These are phyloP conservation scores for Botryotinia calthae DNA, from an alignment of 2,329 filamentous ascomycete genomes.

Conservation along the genomic window DNA sequence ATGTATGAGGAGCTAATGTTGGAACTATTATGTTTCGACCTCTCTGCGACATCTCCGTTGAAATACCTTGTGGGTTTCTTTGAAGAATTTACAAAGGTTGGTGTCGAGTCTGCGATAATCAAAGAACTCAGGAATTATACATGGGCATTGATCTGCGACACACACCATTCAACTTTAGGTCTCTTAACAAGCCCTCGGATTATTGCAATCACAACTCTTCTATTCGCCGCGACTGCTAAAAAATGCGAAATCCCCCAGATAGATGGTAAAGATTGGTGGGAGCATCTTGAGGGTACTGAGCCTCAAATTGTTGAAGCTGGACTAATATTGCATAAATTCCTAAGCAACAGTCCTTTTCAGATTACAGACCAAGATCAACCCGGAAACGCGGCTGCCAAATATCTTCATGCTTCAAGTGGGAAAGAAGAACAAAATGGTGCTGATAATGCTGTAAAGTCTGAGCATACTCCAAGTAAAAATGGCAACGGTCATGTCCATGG, in stretches of 20 bases:
- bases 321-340: constrained; percentile 68
- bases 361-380: constrained; percentile 12
- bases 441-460: not conserved
- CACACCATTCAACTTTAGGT: constrained; percentile 78
- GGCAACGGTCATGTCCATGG: constrained; percentile 9
- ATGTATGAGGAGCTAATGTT: constrained; percentile 90
- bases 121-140: constrained; percentile 79
- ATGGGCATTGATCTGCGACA: constrained; percentile 94
- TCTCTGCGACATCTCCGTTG: constrained; percentile 87
- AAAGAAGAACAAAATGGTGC: constrained; percentile 2
- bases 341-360: constrained; percentile 58
- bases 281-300: constrained; percentile 68
- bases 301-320: constrained; percentile 70
- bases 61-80: constrained; percentile 79
- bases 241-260: constrained; percentile 70
- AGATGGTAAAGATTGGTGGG: constrained; percentile 83
- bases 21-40: constrained; percentile 88
- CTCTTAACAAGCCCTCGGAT: constrained; percentile 75
- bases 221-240: constrained; percentile 77
- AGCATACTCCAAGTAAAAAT: constrained; percentile 2
- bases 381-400: constrained; percentile 16
- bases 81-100: constrained; percentile 67
- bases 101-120: constrained; percentile 49
- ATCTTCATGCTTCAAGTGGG: constrained; percentile 16
- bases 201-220: constrained; percentile 81